A percentile compares a stretch with the other conserved stretches of the same genome.
These are phyloP conservation scores for Zizania latifolia DNA, from an alignment of 176 grass and related monocot genomes.

Conservation along the genomic window DNA sequence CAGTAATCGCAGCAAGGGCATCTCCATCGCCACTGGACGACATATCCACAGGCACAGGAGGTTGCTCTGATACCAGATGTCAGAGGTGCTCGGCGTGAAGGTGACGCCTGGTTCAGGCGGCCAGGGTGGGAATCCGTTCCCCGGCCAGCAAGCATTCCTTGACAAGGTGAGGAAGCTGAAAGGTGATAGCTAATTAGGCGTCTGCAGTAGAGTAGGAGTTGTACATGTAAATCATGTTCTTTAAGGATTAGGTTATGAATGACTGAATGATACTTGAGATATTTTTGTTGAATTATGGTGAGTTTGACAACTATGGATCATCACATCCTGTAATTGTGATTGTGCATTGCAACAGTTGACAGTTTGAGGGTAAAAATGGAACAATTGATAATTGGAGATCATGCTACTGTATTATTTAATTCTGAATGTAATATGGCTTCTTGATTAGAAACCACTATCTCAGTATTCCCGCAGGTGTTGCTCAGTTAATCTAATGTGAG, in stretches of 20 bases:
- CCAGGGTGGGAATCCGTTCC: conserved; percentile 30
- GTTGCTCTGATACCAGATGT: no score
- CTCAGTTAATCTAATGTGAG: neutral
- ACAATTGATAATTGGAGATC: neutral
- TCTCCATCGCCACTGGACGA: no score
- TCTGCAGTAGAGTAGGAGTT: neutral
- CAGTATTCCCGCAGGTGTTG: neutral
- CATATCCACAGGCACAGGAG: no score
- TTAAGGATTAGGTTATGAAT: neutral
- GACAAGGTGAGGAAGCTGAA: conserved; percentile 44
- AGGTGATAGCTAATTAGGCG: conserved; percentile 2
- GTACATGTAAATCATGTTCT: neutral
- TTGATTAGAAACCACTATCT: neutral
- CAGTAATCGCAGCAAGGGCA: no score
- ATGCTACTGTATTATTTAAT: neutral
- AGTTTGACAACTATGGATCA: neutral
- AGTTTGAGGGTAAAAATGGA: no score
- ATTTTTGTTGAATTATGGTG: neutral
- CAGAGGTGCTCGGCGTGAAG: neutral
- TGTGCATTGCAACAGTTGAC: no score
- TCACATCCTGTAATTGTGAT: neutral
- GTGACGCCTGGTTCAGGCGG: neutral
- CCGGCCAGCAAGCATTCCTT: conserved; percentile 37
- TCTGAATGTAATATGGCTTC: no score
- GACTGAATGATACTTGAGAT: no score